A percentile compares a stretch with the other conserved stretches of the same genome.
These are phyloP conservation scores for Venustampulla echinocandica DNA, from an alignment of 495 filamentous ascomycete genomes.

Conservation along the genomic window DNA sequence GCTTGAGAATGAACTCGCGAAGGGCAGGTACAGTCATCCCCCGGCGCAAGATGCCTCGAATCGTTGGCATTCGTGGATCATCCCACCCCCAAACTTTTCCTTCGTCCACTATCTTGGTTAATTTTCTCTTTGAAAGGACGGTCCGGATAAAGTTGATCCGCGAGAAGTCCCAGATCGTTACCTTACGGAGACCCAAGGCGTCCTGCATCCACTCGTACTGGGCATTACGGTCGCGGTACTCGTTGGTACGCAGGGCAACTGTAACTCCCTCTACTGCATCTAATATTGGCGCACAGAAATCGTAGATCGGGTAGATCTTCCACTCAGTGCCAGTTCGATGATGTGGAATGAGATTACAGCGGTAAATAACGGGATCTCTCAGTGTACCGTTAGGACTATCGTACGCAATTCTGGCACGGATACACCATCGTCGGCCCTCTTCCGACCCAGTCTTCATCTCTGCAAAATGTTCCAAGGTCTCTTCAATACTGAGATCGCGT, in stretches of 20 bases:
- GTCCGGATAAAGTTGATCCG: constrained; percentile 91
- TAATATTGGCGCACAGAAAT: constrained; percentile 82
- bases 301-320: constrained; percentile 93
- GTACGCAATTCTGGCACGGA: constrained; percentile 72
- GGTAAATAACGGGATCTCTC: constrained; percentile 75
- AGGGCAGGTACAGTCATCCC: constrained; percentile 71
- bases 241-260: constrained; percentile 84
- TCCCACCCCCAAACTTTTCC: constrained; percentile 78
- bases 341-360: constrained; percentile 51
- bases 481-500: constrained; percentile 54
- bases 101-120: constrained; percentile 79
- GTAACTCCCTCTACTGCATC: constrained; percentile 87
- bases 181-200: constrained; percentile 68
- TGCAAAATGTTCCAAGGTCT: constrained; percentile 58
- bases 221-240: constrained; percentile 91
- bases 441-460: constrained; percentile 63
- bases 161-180: constrained; percentile 93
- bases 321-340: constrained; percentile 61
- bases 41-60: constrained; percentile 64
- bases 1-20: constrained; percentile 69
- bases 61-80: constrained; percentile 71
- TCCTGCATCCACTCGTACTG: constrained; percentile 94
- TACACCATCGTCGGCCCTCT: constrained; percentile 58
- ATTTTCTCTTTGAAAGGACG: constrained; percentile 85
- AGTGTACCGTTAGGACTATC: constrained; percentile 30